Percentiles rank a stretch among this genome's conserved stretches.
Evolutionary conservation across 441 rosid genomes (phyloP).

Genomic region (Adansonia rubrostipa): DNA sequence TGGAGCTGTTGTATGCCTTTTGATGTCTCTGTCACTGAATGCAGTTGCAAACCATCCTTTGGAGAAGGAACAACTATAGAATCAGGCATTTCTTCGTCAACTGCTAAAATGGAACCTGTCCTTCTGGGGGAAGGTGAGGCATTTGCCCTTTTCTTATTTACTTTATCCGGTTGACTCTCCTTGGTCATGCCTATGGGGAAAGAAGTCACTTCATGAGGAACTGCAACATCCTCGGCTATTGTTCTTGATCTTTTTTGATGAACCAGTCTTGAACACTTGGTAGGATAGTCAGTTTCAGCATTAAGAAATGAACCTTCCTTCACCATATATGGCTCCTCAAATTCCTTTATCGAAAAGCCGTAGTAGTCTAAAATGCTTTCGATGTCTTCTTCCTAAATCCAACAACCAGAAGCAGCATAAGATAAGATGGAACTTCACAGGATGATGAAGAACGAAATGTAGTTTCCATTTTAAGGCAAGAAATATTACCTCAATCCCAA

Average conservation of each 20-base stretch:
- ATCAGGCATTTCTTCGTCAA: constrained; percentile 54
- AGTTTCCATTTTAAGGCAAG: constrained; percentile 25
- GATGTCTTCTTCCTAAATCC: constrained; percentile 78
- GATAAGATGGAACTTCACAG: constrained; percentile 28
- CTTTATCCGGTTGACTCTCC: constrained; percentile 41
- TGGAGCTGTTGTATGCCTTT: constrained; percentile 39
- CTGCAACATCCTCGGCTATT: constrained; percentile 69
- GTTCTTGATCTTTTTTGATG: constrained; percentile 69
- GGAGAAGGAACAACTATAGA: constrained; percentile 45
- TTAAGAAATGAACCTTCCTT: constrained; percentile 85
- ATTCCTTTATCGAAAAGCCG: constrained; percentile 77
- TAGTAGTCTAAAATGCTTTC: constrained; percentile 71
- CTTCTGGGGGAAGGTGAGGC: constrained; percentile 40
- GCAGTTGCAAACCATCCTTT: constrained; percentile 38
- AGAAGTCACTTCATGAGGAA: constrained; percentile 39
- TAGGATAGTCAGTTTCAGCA: constrained; percentile 76
- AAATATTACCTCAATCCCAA: constrained; percentile 82
- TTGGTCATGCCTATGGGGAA: constrained; percentile 39
- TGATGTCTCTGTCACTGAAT: constrained; percentile 39
- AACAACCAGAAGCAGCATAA: constrained; percentile 38
- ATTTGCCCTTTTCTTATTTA: constrained; percentile 40
- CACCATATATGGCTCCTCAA: constrained; percentile 92
- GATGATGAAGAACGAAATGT: constrained; percentile 4
- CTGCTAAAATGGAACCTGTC: constrained; percentile 38
- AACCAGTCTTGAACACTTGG: constrained; percentile 86